These are phyloP conservation scores for Esteya vermicola DNA, from an alignment of 2,329 filamentous ascomycete genomes.

Conservation along the genomic window DNA sequence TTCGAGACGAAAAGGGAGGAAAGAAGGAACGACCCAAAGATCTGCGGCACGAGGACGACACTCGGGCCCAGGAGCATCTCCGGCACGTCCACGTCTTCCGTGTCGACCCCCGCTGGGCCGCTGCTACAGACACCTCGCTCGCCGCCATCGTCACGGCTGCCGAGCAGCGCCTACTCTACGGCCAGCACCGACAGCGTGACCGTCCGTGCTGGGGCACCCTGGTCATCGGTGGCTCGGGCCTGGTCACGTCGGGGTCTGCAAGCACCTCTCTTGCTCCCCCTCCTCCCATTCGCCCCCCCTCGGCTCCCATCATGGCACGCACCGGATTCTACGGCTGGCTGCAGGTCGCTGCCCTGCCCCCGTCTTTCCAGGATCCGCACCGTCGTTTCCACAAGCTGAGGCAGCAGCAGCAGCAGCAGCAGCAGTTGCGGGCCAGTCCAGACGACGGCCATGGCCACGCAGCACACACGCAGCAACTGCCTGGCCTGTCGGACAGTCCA, in stretches of 20 bases:
- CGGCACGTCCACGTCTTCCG: slow-evolving; percentile 36
- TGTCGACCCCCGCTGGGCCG: slow-evolving; percentile 17
- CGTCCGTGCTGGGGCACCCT: slow-evolving; percentile 46
- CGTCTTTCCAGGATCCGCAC: slow-evolving; percentile 1
- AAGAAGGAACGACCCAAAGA: too few species aligned
- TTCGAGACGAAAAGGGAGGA: too few species aligned
- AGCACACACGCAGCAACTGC: too few species aligned
- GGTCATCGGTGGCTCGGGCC: slow-evolving; percentile 25
- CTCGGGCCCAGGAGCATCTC: slow-evolving; percentile 20
- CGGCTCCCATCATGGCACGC: slow-evolving; percentile 18
- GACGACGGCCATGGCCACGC: too few species aligned
- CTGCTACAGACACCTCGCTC: slow-evolving; percentile 4
- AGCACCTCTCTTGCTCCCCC: slow-evolving; percentile 11
- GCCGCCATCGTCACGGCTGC: slow-evolving; percentile 23
- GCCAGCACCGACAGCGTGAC: slow-evolving; percentile 24
- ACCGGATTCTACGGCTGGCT: slow-evolving; percentile 37
- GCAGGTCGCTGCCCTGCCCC: slow-evolving; percentile 30
- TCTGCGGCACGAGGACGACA: too few species aligned
- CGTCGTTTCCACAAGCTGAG: slow-evolving; percentile 5
- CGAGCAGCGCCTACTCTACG: slow-evolving; percentile 36
- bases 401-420: slow-evolving; percentile 23
- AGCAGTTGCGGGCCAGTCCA: background rate
- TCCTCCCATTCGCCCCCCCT: too few species aligned
- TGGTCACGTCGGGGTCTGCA: slow-evolving; percentile 10
- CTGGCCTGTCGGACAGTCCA: too few species aligned